Evolutionary conservation across 176 grass and related monocot species (phyloP).

Genomic region (Rhynchospora breviuscula): DNA sequence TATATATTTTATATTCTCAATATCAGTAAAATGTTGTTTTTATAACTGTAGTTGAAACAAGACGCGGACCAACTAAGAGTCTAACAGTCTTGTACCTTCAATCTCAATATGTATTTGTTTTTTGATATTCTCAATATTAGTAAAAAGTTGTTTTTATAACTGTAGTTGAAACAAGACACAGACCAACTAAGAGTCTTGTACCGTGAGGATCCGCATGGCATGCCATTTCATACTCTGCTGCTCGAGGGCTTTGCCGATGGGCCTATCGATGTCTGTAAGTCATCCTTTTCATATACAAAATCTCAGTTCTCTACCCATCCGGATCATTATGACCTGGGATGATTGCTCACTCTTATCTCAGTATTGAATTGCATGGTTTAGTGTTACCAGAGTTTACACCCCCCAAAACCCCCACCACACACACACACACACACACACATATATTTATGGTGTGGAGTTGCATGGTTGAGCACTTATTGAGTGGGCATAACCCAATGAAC

Average conservation of each 20-base stretch:
- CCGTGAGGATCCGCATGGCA: slow-evolving; percentile 65
- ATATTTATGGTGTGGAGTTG: background rate
- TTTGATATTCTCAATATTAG: too few relatives aligned
- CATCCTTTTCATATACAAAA: background rate
- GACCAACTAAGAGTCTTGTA: slow-evolving; percentile 83
- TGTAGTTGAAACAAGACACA: slow-evolving; percentile 79
- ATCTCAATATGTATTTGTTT: background rate
- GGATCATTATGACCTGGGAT: background rate
- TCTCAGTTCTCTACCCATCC: background rate
- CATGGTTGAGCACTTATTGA: background rate
- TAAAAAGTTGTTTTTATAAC: background rate
- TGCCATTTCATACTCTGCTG: slow-evolving; percentile 83
- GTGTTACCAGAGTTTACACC: background rate
- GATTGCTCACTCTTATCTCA: background rate
- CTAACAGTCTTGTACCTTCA: background rate
- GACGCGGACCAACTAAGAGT: slow-evolving; percentile 79
- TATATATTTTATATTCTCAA: background rate
- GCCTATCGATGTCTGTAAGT: slow-evolving; percentile 93
- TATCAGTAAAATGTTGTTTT: background rate
- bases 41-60: slow-evolving; percentile 52
- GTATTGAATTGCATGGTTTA: background rate
- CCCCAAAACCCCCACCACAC: too few relatives aligned
- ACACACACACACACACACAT: too few relatives aligned
- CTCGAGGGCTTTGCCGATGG: slow-evolving; percentile 85
- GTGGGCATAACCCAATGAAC: background rate